These are phyloP conservation scores for Sugiyamaella mastotermitis DNA, from an alignment of 805 yeast genomes.

Conservation along the genomic window DNA sequence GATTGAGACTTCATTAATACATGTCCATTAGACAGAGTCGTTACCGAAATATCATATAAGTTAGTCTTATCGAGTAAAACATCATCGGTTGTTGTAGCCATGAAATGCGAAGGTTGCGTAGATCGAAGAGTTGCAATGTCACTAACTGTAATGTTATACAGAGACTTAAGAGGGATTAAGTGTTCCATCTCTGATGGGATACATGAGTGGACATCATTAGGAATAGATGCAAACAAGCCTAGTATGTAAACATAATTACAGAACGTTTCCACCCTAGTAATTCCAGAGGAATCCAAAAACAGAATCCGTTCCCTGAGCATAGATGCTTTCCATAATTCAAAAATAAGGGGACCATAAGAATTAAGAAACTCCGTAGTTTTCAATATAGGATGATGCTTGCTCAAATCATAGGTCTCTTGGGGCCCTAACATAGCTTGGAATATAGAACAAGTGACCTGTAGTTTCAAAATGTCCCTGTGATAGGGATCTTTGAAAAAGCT, in stretches of 20 bases:
- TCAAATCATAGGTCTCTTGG: neutral
- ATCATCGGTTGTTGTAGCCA: slow-evolving; percentile 64
- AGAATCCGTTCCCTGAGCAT: slow-evolving; percentile 53
- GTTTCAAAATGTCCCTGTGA: neutral
- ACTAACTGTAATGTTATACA: slow-evolving; percentile 58
- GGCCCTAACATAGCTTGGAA: neutral
- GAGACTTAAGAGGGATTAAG: slow-evolving; percentile 10
- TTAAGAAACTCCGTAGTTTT: slow-evolving; percentile 39
- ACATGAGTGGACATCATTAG: slow-evolving; percentile 43
- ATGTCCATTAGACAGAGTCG: neutral
- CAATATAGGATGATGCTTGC: slow-evolving; percentile 32
- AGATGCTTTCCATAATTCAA: slow-evolving; percentile 57
- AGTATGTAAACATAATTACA: slow-evolving; percentile 53
- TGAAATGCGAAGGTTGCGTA: slow-evolving; percentile 33
- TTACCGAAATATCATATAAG: slow-evolving; percentile 43
- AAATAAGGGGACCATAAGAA: slow-evolving; percentile 58
- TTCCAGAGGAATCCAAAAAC: slow-evolving; percentile 32
- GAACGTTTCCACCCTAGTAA: slow-evolving; percentile 32
- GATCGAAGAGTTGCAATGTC: slow-evolving; percentile 43
- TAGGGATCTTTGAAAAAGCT: slow-evolving; percentile 4
- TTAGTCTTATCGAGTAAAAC: slow-evolving; percentile 49
- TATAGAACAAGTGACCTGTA: neutral
- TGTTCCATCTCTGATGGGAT: slow-evolving; percentile 26
- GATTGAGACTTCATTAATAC: neutral
- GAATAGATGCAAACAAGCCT: slow-evolving; percentile 56